These are phyloP conservation scores for Coniochaeta sp. DNA, from an alignment of 2,329 filamentous ascomycete species.

Conservation along the genomic window DNA sequence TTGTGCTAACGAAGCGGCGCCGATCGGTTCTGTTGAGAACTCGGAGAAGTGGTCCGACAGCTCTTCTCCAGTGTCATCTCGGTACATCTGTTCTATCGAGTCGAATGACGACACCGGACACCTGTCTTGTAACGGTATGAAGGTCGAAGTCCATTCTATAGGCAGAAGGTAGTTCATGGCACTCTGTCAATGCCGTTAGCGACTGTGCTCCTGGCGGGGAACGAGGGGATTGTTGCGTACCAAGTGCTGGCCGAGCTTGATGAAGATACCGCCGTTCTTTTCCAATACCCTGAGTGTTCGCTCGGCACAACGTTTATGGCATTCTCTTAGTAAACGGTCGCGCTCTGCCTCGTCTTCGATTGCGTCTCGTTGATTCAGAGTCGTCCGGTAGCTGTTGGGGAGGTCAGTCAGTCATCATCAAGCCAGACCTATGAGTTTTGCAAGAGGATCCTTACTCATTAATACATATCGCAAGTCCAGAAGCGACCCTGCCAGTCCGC, in stretches of 20 bases:
- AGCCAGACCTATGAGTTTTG: neutral
- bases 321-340: constrained; percentile 64
- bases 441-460: constrained; percentile 57
- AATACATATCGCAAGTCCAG: constrained; percentile 71
- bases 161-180: constrained; percentile 94
- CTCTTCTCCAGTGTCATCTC: constrained; percentile 69
- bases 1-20: constrained; percentile 88
- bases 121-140: constrained; percentile 91
- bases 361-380: constrained; percentile 63
- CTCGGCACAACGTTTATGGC: constrained; percentile 87
- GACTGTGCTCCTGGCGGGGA: neutral
- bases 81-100: constrained; percentile 81
- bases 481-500: constrained; percentile 70
- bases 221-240: constrained; percentile 29
- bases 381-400: constrained; percentile 68
- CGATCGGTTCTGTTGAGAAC: constrained; percentile 74
- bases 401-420: constrained; percentile 5
- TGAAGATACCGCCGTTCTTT: constrained; percentile 96
- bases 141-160: constrained; percentile 87
- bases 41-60: constrained; percentile 80
- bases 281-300: constrained; percentile 82
- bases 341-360: constrained; percentile 56
- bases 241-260: constrained; percentile 93
- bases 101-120: constrained; percentile 88
- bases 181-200: constrained; percentile 46